These are phyloP conservation scores for Metschnikowia bowlesiae DNA, from an alignment of 805 yeast genomes.

Conservation along the genomic window DNA sequence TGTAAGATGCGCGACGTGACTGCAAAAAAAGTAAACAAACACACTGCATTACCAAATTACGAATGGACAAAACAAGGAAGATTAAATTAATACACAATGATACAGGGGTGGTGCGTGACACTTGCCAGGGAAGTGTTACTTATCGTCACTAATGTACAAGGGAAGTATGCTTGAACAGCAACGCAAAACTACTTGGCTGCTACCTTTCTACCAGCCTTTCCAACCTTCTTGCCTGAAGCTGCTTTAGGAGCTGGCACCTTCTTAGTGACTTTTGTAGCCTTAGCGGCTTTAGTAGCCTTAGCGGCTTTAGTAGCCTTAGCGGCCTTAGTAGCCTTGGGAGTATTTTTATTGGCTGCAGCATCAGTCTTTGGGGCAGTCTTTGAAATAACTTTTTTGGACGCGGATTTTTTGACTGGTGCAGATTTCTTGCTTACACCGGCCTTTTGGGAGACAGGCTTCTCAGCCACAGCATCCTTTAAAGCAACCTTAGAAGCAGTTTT, in stretches of 20 bases:
- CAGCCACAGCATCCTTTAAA: slow-evolving; percentile 19
- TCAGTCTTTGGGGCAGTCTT: neutral
- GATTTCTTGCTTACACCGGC: neutral
- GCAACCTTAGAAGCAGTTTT: slow-evolving; percentile 56
- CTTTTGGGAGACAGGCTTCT: neutral
- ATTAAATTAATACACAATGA: slow-evolving; percentile 1
- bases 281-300: neutral
- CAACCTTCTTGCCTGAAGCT: neutral
- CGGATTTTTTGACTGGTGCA: slow-evolving; percentile 46
- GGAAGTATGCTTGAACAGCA: slow-evolving; percentile 3
- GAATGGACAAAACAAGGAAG: neutral
- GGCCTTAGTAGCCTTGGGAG: neutral
- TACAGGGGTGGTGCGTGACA: neutral
- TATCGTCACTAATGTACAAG: slow-evolving; percentile 12
- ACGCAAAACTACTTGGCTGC: neutral
- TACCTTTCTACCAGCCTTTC: slow-evolving; percentile 1
- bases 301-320: neutral
- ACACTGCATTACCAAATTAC: neutral
- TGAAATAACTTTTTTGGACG: slow-evolving; percentile 27
- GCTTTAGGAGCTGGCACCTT: neutral
- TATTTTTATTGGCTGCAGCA: neutral
- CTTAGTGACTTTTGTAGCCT: neutral
- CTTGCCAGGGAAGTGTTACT: neutral
- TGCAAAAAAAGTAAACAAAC: slow-evolving; percentile 2
- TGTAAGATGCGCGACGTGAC: slow-evolving; percentile 3